A percentile compares a stretch with the other conserved stretches of the same genome.
Conservation (phyloP, 495 filamentous ascomycete genomes). For the Aspergillus leporis region DNA sequence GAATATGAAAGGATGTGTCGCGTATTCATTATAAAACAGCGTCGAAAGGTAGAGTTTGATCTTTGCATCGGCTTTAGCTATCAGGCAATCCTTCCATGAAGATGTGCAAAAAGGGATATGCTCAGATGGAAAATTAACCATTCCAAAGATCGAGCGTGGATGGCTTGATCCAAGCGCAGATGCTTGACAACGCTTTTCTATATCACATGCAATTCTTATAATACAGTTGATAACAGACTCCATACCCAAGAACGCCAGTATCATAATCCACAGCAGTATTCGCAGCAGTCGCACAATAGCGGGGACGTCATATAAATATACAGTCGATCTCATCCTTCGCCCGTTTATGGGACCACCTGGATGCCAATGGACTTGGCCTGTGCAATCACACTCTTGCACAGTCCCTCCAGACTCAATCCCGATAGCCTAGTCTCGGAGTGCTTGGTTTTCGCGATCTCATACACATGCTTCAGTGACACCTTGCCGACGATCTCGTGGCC, state of each 20-base stretch:
- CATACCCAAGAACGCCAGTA: slow-evolving; percentile 24
- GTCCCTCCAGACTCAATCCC: slow-evolving; percentile 73
- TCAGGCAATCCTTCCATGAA: neutral
- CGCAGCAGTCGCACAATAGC: slow-evolving; percentile 11
- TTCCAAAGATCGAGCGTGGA: neutral
- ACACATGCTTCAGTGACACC: slow-evolving; percentile 92
- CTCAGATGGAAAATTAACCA: neutral
- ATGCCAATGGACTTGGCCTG: slow-evolving; percentile 90
- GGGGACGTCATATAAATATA: slow-evolving; percentile 14
- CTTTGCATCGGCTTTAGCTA: neutral
- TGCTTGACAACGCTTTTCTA: slow-evolving; percentile 23
- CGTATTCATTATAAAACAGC: neutral
- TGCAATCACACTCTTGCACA: slow-evolving; percentile 82
- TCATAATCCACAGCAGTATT: slow-evolving; percentile 19
- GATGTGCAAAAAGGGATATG: neutral
- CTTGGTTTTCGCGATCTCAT: slow-evolving; percentile 98
- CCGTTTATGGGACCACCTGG: slow-evolving; percentile 65
- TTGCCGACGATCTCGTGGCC: slow-evolving; percentile 78
- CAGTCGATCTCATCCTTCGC: slow-evolving; percentile 13
- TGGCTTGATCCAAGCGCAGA: slow-evolving; percentile 6
- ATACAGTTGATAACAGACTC: slow-evolving; percentile 26
- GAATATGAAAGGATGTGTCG: neutral
- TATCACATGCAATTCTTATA: slow-evolving; percentile 28
- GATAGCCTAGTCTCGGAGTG: slow-evolving; percentile 77
- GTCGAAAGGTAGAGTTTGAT: neutral